These are phyloP conservation scores for Pugionium cornutum DNA, from an alignment of 345 rosid genomes.

Conservation along the genomic window DNA sequence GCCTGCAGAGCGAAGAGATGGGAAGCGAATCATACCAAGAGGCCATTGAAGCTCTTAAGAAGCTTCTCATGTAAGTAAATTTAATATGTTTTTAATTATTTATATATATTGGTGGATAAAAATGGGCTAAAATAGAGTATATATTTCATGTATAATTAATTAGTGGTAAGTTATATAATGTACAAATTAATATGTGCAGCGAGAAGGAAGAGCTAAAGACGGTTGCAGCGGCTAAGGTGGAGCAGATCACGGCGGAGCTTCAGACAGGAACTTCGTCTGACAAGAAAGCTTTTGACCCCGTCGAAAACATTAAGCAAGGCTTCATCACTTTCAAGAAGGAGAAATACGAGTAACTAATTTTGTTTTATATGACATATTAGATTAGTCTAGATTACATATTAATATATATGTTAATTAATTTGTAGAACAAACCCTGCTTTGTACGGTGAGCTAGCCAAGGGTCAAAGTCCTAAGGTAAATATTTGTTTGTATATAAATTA, in stretches of 20 bases:
- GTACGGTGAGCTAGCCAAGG: conserved; percentile 75
- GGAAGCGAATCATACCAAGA: conserved; percentile 69
- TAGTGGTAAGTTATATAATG: background rate
- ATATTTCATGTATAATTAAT: background rate
- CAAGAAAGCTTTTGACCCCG: conserved; percentile 49
- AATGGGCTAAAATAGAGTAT: background rate
- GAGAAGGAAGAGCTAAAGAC: conserved; percentile 80
- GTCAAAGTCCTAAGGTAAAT: conserved; percentile 86
- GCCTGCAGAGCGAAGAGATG: conserved; percentile 74
- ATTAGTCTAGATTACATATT: conserved; percentile 8
- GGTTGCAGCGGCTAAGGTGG: conserved; percentile 73
- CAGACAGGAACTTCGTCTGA: conserved; percentile 47
- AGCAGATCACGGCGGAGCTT: conserved; percentile 71
- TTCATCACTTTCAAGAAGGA: conserved; percentile 85
- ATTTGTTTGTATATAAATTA: background rate
- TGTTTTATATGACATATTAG: background rate
- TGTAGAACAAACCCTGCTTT: conserved; percentile 74
- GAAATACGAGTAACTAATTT: conserved; percentile 69
- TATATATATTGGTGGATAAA: background rate
- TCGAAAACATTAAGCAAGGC: conserved; percentile 71
- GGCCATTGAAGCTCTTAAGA: conserved; percentile 87
- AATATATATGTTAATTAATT: background rate
- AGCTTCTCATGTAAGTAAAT: conserved; percentile 61
- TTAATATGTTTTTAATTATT: too few species aligned
- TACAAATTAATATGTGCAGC: conserved; percentile 37